Evolutionary conservation across 2,329 filamentous ascomycete species (phyloP).

Genomic region (Didymella sp.): DNA sequence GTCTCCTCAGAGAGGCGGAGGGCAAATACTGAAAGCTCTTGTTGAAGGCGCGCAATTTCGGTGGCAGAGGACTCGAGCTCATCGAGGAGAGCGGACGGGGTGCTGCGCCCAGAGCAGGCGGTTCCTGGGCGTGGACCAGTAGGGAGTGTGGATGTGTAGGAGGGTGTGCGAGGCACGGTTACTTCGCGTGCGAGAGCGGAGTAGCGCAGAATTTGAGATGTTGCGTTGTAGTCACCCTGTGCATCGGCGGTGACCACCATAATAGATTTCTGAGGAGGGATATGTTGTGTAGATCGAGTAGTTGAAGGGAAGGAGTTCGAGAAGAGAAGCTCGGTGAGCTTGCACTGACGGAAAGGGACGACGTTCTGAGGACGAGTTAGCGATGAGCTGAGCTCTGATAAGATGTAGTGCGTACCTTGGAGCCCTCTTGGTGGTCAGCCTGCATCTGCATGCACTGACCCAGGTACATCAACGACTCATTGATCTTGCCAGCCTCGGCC

Average conservation of each 20-base stretch:
- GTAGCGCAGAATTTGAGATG: slow-evolving; percentile 93
- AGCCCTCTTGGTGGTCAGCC: slow-evolving; percentile 75
- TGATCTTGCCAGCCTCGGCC: slow-evolving; percentile 96
- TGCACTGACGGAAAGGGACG: slow-evolving; percentile 72
- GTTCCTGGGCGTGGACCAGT: slow-evolving; percentile 41
- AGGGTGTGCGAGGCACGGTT: slow-evolving; percentile 86
- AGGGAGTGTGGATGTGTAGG: slow-evolving; percentile 70
- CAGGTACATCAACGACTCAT: slow-evolving; percentile 97
- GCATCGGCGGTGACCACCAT: slow-evolving; percentile 98
- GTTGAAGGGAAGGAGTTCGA: slow-evolving; percentile 58
- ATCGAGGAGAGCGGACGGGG: slow-evolving; percentile 56
- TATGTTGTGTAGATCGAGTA: slow-evolving; percentile 55
- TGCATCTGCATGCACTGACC: slow-evolving; percentile 97
- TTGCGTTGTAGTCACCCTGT: slow-evolving; percentile 92
- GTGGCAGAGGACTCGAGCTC: slow-evolving; percentile 83
- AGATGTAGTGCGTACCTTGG: slow-evolving; percentile 65
- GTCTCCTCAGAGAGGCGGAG: slow-evolving; percentile 74
- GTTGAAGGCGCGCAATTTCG: slow-evolving; percentile 79
- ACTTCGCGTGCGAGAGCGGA: slow-evolving; percentile 92
- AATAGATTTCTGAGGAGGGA: slow-evolving; percentile 78
- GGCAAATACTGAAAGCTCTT: slow-evolving; percentile 78
- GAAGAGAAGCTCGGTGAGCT: slow-evolving; percentile 61
- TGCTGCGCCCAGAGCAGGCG: slow-evolving; percentile 55
- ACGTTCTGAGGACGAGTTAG: slow-evolving; percentile 56
- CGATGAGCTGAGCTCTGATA: neutral